Evolutionary conservation across 2,329 filamentous ascomycete genomes (phyloP).

Genomic region (Fusarium sp.): DNA sequence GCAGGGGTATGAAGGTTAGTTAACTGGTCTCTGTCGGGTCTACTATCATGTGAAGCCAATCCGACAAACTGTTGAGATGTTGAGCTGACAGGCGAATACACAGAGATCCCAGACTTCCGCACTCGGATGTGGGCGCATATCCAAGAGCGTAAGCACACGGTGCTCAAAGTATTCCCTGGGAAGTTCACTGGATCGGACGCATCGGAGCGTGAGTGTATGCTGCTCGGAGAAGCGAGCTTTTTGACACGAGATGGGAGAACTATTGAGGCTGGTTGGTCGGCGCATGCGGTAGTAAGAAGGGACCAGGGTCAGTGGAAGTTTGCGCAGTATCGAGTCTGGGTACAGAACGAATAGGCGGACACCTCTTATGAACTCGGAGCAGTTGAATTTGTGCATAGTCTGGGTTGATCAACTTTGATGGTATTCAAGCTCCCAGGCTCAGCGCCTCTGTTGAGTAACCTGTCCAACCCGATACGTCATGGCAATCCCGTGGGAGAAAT

Average conservation of each 20-base stretch:
- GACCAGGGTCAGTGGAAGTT: slow-evolving; percentile 50
- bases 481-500: slow-evolving; percentile 22
- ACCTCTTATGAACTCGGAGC: slow-evolving; percentile 27
- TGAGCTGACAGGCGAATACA: slow-evolving; percentile 34
- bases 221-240: slow-evolving; percentile 47
- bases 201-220: slow-evolving; percentile 49
- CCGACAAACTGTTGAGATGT: slow-evolving; percentile 1
- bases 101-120: slow-evolving; percentile 57
- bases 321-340: slow-evolving; percentile 48
- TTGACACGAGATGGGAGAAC: slow-evolving; percentile 44
- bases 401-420: slow-evolving; percentile 16
- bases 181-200: slow-evolving; percentile 44
- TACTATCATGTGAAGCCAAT: background rate
- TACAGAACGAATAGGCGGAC: slow-evolving; percentile 42
- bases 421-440: background rate
- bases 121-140: slow-evolving; percentile 58
- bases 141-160: slow-evolving; percentile 54
- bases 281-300: slow-evolving; percentile 46
- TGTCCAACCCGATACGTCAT: slow-evolving; percentile 35
- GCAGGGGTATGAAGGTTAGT: slow-evolving; percentile 50
- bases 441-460: background rate
- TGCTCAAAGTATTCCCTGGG: slow-evolving; percentile 57
- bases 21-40: background rate
- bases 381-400: slow-evolving; percentile 23
- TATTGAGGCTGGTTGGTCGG: slow-evolving; percentile 47